Evolutionary conservation across 768 basidiomycete species (phyloP).

Genomic region (Pleurotus salmoneostramineus): DNA sequence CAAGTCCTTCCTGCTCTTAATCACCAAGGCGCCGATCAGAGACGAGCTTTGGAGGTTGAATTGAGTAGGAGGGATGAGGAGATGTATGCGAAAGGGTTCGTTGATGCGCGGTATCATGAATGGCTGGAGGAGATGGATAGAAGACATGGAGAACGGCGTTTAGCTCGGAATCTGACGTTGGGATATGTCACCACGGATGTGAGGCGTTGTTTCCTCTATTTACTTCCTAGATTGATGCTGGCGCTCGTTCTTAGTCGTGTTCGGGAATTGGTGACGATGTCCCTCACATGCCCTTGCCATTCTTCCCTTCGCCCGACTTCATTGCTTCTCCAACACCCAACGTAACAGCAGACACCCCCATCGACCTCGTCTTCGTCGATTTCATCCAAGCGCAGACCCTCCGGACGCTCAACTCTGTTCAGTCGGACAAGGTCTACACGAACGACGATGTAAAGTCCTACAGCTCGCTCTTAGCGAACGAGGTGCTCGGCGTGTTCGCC

Average conservation of each 20-base stretch:
- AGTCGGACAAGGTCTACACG: constrained; percentile 46
- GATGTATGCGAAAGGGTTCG: constrained; percentile 44
- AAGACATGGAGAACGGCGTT: constrained; percentile 31
- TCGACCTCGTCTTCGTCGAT: constrained; percentile 76
- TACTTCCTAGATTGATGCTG: not conserved
- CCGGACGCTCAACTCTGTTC: constrained; percentile 50
- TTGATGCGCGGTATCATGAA: constrained; percentile 42
- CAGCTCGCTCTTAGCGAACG: constrained; percentile 44
- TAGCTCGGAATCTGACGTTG: constrained; percentile 50
- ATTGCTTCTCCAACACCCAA: constrained; percentile 52
- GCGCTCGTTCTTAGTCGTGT: constrained; percentile 44
- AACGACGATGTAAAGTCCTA: constrained; percentile 51
- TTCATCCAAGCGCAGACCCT: constrained; percentile 58
- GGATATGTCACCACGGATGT: constrained; percentile 78
- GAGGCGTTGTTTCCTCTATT: constrained; percentile 16
- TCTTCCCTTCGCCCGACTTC: constrained; percentile 51
- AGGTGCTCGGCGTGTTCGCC: constrained; percentile 56
- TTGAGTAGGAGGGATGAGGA: constrained; percentile 31
- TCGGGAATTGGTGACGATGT: constrained; percentile 76
- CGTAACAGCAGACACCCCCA: constrained; percentile 40
- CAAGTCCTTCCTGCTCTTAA: constrained; percentile 54
- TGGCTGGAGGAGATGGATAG: constrained; percentile 61
- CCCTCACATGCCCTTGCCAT: constrained; percentile 56
- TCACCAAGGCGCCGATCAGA: constrained; percentile 30
- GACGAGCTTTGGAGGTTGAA: constrained; percentile 23